A percentile compares a stretch with the other conserved stretches of the same genome.
Conservation (phyloP, 345 rosid genomes). For the Eucalyptus sp. region DNA sequence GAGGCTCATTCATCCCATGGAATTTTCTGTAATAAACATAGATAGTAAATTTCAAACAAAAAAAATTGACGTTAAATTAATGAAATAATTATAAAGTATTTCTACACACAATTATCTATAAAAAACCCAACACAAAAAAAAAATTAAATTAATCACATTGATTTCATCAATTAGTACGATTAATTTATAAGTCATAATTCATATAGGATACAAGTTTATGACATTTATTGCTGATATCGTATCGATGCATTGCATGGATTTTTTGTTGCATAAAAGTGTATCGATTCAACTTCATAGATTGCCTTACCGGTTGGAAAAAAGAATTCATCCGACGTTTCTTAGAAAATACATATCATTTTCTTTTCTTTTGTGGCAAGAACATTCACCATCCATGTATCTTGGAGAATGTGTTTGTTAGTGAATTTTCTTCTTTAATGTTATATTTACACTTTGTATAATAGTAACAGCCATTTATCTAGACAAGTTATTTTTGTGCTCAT, state of each 20-base stretch:
- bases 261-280: not conserved
- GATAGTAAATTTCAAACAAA: too few relatives aligned
- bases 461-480: not conserved
- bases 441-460: not conserved
- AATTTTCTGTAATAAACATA: too few relatives aligned
- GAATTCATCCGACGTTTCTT: not conserved
- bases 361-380: not conserved
- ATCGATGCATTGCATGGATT: not conserved
- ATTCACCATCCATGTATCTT: too few relatives aligned
- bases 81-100: not conserved
- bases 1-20: not conserved
- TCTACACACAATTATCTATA: not conserved
- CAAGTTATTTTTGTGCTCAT: not conserved
- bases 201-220: too few relatives aligned
- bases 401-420: too few relatives aligned
- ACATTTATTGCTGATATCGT: too few relatives aligned
- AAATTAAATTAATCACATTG: too few relatives aligned
- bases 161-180: too few relatives aligned
- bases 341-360: too few relatives aligned
- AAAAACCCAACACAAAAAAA: too few relatives aligned
- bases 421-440: not conserved
- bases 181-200: not conserved
- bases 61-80: too few relatives aligned
- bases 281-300: not conserved
- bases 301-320: too few relatives aligned